Evolutionary conservation across 1,139 yeast species (phyloP).

Genomic region (Kurtzmaniella natalensis): DNA sequence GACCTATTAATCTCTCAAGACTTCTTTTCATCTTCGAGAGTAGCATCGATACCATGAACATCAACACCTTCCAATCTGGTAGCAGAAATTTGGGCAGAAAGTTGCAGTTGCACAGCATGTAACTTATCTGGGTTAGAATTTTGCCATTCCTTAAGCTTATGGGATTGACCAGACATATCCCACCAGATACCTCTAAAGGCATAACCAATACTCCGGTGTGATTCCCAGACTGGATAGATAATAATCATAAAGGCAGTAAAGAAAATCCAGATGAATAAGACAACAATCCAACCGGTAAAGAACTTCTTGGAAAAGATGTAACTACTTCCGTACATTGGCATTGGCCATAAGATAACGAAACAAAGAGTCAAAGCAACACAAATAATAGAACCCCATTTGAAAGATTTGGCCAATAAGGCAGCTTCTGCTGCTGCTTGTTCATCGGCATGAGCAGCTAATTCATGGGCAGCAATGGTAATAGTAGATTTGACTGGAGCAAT

Average conservation of each 20-base stretch:
- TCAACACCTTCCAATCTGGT: slow-evolving; percentile 28
- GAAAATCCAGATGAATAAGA: slow-evolving; percentile 70
- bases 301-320: slow-evolving; percentile 68
- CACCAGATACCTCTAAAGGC: slow-evolving; percentile 76
- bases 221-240: slow-evolving; percentile 62
- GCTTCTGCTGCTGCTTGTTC: slow-evolving; percentile 43
- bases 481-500: slow-evolving; percentile 37
- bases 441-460: slow-evolving; percentile 33
- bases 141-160: slow-evolving; percentile 74
- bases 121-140: slow-evolving; percentile 60
- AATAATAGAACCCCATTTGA: slow-evolving; percentile 51
- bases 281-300: slow-evolving; percentile 82
- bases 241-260: slow-evolving; percentile 53
- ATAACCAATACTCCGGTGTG: slow-evolving; percentile 57
- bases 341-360: slow-evolving; percentile 72
- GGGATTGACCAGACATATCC: slow-evolving; percentile 73
- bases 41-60: slow-evolving; percentile 23
- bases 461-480: slow-evolving; percentile 37
- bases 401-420: slow-evolving; percentile 41
- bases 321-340: slow-evolving; percentile 80
- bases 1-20: no score
- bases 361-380: slow-evolving; percentile 57
- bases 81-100: slow-evolving; percentile 32
- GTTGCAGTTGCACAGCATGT: slow-evolving; percentile 63
- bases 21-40: slow-evolving; percentile 20